phyloP scores from a whole-genome alignment of 176 grass and related monocot species.

The Rhynchospora pubera region DNA sequence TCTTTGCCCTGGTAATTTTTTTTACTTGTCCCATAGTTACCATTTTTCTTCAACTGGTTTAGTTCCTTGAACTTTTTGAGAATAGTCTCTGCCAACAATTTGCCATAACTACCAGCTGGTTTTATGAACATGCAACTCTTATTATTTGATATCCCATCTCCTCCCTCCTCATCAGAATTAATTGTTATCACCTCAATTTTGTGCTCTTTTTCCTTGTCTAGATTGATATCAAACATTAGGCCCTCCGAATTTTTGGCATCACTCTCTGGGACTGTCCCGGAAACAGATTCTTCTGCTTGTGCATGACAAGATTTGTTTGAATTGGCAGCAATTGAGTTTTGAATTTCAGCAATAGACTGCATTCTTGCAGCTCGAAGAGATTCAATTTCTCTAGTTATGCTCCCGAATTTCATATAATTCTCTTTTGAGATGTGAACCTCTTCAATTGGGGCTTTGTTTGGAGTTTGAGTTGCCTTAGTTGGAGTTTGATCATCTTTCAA shows the following conservation, averaged over 20 bases:
- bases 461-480: not conserved
- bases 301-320: not conserved
- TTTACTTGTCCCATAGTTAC: not conserved
- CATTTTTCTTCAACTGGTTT: not conserved
- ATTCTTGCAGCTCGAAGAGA: not conserved
- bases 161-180: constrained; percentile 18
- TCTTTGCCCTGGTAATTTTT: constrained; percentile 1
- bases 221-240: not conserved
- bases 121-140: not conserved
- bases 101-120: not conserved
- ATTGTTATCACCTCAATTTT: constrained; percentile 9
- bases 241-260: not conserved
- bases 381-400: not conserved
- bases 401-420: not conserved
- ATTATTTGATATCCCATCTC: not conserved
- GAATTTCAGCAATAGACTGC: not conserved
- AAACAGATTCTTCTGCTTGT: not conserved
- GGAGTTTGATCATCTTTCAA: not conserved
- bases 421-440: not conserved
- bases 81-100: not conserved
- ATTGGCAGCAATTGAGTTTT: not conserved
- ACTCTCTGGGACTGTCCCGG: not conserved
- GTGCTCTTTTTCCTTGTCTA: not conserved
- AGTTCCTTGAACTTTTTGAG: constrained; percentile 6
- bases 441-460: not conserved